A percentile compares a stretch with the other conserved stretches of the same genome.
phyloP scores from a whole-genome alignment of 2,329 filamentous ascomycete genomes.

The Zymoseptoria ardabiliae region DNA sequence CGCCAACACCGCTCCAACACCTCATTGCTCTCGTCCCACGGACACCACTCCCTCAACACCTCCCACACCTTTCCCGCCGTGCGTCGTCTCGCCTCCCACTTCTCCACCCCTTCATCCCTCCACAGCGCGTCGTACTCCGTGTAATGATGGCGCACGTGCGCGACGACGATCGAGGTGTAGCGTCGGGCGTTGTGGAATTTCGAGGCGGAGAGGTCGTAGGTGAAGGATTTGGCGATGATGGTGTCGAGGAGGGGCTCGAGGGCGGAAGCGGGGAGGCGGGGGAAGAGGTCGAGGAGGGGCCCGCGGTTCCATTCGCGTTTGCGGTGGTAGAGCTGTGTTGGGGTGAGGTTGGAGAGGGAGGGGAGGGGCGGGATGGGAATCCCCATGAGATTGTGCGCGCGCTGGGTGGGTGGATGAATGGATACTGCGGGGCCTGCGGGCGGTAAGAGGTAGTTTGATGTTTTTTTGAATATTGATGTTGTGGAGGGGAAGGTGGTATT shows the following conservation, averaged over 20 bases:
- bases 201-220: slow-evolving; percentile 25
- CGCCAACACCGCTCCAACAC: slow-evolving; percentile 23
- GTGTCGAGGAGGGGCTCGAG: slow-evolving; percentile 24
- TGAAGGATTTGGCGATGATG: slow-evolving; percentile 24
- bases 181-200: slow-evolving; percentile 23
- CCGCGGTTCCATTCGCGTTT: slow-evolving; percentile 26
- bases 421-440: no score
- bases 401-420: no score
- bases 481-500: no score
- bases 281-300: slow-evolving; percentile 25
- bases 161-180: slow-evolving; percentile 41
- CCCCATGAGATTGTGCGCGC: background rate
- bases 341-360: slow-evolving; percentile 2
- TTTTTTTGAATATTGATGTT: no score
- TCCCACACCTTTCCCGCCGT: slow-evolving; percentile 23
- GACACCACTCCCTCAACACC: slow-evolving; percentile 27
- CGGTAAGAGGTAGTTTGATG: no score
- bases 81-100: slow-evolving; percentile 23
- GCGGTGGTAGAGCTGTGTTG: background rate
- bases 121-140: slow-evolving; percentile 52
- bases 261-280: slow-evolving; percentile 18
- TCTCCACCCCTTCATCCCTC: slow-evolving; percentile 17
- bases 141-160: slow-evolving; percentile 55
- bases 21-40: slow-evolving; percentile 27
- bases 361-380: no score